These are phyloP conservation scores for Penicillium expansum DNA, from an alignment of 2,329 filamentous ascomycete species.

Conservation along the genomic window DNA sequence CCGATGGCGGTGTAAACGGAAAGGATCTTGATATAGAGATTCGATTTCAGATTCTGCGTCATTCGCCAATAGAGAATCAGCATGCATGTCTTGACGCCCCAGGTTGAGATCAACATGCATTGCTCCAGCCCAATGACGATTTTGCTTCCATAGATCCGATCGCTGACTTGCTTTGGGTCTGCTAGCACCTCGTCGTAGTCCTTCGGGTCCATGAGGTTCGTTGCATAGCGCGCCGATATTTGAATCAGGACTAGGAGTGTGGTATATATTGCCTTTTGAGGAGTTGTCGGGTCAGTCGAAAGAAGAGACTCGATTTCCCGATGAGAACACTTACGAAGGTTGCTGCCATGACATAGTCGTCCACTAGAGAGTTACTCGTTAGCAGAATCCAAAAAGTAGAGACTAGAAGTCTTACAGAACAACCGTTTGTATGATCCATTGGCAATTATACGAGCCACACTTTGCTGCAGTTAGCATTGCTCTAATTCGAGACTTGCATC, in stretches of 20 bases:
- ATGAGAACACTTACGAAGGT: slow-evolving; percentile 35
- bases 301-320: neutral
- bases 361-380: slow-evolving; percentile 21
- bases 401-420: slow-evolving; percentile 20
- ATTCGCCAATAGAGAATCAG: slow-evolving; percentile 50
- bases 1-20: slow-evolving; percentile 43
- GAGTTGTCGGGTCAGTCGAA: neutral
- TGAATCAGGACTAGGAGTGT: slow-evolving; percentile 37
- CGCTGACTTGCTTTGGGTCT: slow-evolving; percentile 40
- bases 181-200: slow-evolving; percentile 32
- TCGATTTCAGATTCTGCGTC: slow-evolving; percentile 39
- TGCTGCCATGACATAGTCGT: slow-evolving; percentile 40
- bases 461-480: slow-evolving; percentile 11
- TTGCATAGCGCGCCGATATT: slow-evolving; percentile 36
- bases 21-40: slow-evolving; percentile 41
- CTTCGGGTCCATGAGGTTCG: slow-evolving; percentile 40
- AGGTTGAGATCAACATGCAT: slow-evolving; percentile 50
- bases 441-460: slow-evolving; percentile 28
- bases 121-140: slow-evolving; percentile 51
- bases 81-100: slow-evolving; percentile 53
- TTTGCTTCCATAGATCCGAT: slow-evolving; percentile 49
- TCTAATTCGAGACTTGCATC: neutral
- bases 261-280: slow-evolving; percentile 34
- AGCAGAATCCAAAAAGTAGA: neutral
- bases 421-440: slow-evolving; percentile 30